Evolutionary conservation across 768 basidiomycete genomes (phyloP), one percentile per base, ranked within the genome.

Genomic region (Wakefieldia striispora): DNA sequence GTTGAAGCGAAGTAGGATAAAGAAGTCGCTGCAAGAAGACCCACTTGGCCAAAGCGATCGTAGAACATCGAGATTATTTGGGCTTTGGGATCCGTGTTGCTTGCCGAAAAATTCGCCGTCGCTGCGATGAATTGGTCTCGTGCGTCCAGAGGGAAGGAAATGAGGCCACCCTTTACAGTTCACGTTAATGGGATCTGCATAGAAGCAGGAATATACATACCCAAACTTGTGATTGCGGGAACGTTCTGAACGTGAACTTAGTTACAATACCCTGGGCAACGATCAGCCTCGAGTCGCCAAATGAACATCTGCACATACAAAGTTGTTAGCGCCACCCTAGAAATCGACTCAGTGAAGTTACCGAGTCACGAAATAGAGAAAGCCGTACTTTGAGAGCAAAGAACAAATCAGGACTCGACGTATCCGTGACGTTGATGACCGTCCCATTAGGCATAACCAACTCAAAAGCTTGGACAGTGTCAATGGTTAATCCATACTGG

Each of bases 311-410:
- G 2, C 20, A 45, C 62, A 16, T 43, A 73, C 74, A 51, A 80
- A 83, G 56, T 83, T 84, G 54, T 84, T 83, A 51, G 72, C 66
- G 14, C 81, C 81, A 27, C 82, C 83, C 78, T 83, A 44, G 6
- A 9, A 12, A 36, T 17, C 8, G 24, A 24, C 46, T 50, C 10
- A 42, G 27, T 31, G 16, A 49, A n/a, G 9, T 45, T 3, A 19
- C 27, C 14, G 12, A 14, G 31, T 9, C 31, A 14, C 31, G 13
- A 6, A 13, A 12, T 19, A 39, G 31, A 13, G 5, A 38, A n/a
- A 36, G 8, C 35, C 63, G 11, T 55, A 72, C 74, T 62, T 67
- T 73, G 27, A 77, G 56, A 16, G 59, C 72, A 39, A 65, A 75
- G 62, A 74, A 74, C 3, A 76, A 51, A 42, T 75, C 73, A 0